These are phyloP conservation scores for Pinus tabuliformis DNA, from an alignment of 75 land plant genomes.

Conservation along the genomic window DNA sequence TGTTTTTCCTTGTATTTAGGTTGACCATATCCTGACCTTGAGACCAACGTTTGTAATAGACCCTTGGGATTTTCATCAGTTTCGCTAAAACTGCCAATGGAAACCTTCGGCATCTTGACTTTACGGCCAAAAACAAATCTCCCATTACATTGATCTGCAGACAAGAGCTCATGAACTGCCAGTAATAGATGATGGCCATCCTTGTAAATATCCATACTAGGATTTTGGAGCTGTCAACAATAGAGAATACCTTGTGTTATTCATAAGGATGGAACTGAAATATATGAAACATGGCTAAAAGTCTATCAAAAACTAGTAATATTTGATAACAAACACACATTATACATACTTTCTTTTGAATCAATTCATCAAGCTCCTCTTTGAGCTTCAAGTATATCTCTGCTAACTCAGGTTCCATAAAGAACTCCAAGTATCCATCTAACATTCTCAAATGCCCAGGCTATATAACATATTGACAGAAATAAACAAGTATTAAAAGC, in stretches of 20 bases:
- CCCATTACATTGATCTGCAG: slow-evolving; percentile 78
- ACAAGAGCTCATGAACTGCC: slow-evolving; percentile 68
- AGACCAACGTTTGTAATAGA: slow-evolving; percentile 63
- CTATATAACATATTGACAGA: slow-evolving; percentile 29
- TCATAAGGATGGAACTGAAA: neutral
- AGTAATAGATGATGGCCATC: slow-evolving; percentile 49
- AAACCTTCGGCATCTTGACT: slow-evolving; percentile 16
- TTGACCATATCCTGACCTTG: slow-evolving; percentile 63
- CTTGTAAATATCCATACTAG: slow-evolving; percentile 47
- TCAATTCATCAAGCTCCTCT: slow-evolving; percentile 73
- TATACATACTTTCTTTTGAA: slow-evolving; percentile 61
- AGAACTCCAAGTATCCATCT: slow-evolving; percentile 92
- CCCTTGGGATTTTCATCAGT: slow-evolving; percentile 65
- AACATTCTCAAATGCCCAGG: slow-evolving; percentile 92
- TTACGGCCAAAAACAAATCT: slow-evolving; percentile 73
- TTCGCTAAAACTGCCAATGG: neutral
- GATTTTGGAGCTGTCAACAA: slow-evolving; percentile 54
- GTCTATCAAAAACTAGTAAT: neutral
- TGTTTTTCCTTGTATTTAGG: slow-evolving; percentile 68
- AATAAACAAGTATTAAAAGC: neutral
- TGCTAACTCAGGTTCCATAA: slow-evolving; percentile 75
- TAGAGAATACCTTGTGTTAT: neutral
- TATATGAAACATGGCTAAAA: neutral
- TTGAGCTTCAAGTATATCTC: slow-evolving; percentile 49
- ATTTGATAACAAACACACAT: neutral